phyloP scores from a whole-genome alignment of 2,329 filamentous ascomycete genomes.

The Furcasterigmium furcatum region DNA sequence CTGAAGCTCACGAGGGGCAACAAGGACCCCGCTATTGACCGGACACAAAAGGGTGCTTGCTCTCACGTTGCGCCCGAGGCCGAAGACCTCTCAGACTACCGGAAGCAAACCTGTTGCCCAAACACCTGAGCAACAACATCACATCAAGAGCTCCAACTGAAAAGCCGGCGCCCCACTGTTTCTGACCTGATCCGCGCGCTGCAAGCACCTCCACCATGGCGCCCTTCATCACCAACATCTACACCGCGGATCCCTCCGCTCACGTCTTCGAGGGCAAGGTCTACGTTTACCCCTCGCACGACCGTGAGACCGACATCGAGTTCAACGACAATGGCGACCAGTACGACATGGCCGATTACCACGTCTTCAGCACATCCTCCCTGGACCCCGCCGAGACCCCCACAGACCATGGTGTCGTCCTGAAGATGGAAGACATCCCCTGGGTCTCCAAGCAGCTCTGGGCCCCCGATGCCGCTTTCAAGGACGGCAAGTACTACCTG shows the following conservation, averaged over 20 bases:
- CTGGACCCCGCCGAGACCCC: constrained; percentile 55
- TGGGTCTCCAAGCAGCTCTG: constrained; percentile 80
- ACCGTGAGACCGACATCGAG: constrained; percentile 69
- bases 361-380: constrained; percentile 62
- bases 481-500: constrained; percentile 69
- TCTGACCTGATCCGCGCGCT: too few species aligned
- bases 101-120: too few species aligned
- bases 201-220: constrained; percentile 26
- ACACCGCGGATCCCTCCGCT: constrained; percentile 77
- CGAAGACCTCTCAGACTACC: too few species aligned
- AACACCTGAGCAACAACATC: too few species aligned
- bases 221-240: constrained; percentile 71
- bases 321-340: constrained; percentile 85
- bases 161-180: too few species aligned
- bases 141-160: too few species aligned
- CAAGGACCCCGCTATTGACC: not conserved
- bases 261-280: constrained; percentile 74
- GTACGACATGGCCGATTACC: constrained; percentile 82
- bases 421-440: constrained; percentile 63
- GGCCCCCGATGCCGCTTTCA: constrained; percentile 72
- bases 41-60: not conserved
- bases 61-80: not conserved
- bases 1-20: constrained; percentile 1
- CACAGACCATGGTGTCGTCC: constrained; percentile 69
- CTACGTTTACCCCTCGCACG: constrained; percentile 80